Percentiles rank a stretch among this genome's conserved stretches.
These are phyloP conservation scores for Prunus kanzakura DNA, from an alignment of 306 rosid genomes.

Conservation along the genomic window DNA sequence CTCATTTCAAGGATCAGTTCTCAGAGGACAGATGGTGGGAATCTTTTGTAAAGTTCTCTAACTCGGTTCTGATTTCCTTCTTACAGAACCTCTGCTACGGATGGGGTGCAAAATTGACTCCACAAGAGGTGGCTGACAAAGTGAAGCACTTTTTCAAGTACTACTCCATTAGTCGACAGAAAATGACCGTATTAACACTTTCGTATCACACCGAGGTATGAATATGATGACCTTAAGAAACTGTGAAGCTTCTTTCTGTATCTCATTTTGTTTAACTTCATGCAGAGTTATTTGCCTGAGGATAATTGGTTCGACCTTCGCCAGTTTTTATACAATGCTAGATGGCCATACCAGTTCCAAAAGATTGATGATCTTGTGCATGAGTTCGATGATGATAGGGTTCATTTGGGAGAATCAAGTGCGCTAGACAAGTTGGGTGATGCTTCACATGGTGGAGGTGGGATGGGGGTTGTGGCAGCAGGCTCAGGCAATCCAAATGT, in stretches of 20 bases:
- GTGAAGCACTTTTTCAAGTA: conserved; percentile 90
- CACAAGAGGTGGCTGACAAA: conserved; percentile 88
- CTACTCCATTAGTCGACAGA: conserved; percentile 85
- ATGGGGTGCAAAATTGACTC: conserved; percentile 81
- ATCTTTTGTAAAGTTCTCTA: not conserved
- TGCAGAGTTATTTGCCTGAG: conserved; percentile 43
- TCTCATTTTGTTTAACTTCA: not conserved
- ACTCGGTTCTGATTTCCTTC: conserved; percentile 16
- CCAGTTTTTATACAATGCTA: conserved; percentile 66
- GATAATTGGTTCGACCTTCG: conserved; percentile 90
- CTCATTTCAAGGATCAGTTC: not conserved
- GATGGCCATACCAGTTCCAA: conserved; percentile 90
- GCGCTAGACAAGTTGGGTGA: conserved; percentile 38
- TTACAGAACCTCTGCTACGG: conserved; percentile 77
- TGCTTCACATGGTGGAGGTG: conserved; percentile 51
- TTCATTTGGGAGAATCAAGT: conserved; percentile 34
- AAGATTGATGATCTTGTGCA: conserved; percentile 77
- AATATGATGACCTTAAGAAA: conserved; percentile 23
- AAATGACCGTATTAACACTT: conserved; percentile 85
- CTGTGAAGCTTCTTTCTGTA: not conserved
- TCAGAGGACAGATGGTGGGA: not conserved
- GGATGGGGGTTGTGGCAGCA: conserved; percentile 90
- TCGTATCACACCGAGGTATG: conserved; percentile 91
- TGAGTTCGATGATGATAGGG: conserved; percentile 50
- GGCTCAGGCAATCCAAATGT: conserved; percentile 93